phyloP scores from a whole-genome alignment of 208 protist species.

The Porcisia hertigi region DNA sequence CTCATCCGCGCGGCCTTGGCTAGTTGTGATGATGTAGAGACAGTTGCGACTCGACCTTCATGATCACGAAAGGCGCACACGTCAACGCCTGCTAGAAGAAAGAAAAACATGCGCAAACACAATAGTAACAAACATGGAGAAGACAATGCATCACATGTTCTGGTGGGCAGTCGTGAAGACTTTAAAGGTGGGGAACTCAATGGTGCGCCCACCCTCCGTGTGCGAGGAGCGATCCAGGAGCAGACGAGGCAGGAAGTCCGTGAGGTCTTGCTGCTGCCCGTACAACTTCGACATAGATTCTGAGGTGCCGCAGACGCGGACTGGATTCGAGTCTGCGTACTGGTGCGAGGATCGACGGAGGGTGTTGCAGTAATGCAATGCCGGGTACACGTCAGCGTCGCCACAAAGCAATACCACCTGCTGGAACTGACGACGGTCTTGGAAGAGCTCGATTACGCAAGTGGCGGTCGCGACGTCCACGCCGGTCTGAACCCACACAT shows the following conservation, averaged over 20 bases:
- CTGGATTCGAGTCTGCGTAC: conserved; percentile 43
- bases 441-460: conserved; percentile 75
- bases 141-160: no score
- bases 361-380: conserved; percentile 80
- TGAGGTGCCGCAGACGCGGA: conserved; percentile 82
- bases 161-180: conserved; percentile 31
- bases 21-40: not conserved
- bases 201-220: conserved; percentile 49
- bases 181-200: conserved; percentile 57
- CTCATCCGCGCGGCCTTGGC: not conserved
- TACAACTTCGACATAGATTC: conserved; percentile 75
- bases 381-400: conserved; percentile 77
- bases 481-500: conserved; percentile 86
- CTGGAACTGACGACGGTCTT: conserved; percentile 61
- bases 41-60: not conserved
- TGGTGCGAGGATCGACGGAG: conserved; percentile 42
- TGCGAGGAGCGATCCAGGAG: conserved; percentile 68
- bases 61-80: not conserved
- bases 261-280: conserved; percentile 78
- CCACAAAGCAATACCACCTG: conserved; percentile 87
- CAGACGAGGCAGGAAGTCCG: conserved; percentile 84
- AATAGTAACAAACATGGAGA: conserved; percentile 8
- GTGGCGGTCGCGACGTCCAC: conserved; percentile 85
- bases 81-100: not conserved
- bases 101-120: not conserved